Conservation (phyloP, 2,329 filamentous ascomycete genomes). For the Penicillium sp. region DNA sequence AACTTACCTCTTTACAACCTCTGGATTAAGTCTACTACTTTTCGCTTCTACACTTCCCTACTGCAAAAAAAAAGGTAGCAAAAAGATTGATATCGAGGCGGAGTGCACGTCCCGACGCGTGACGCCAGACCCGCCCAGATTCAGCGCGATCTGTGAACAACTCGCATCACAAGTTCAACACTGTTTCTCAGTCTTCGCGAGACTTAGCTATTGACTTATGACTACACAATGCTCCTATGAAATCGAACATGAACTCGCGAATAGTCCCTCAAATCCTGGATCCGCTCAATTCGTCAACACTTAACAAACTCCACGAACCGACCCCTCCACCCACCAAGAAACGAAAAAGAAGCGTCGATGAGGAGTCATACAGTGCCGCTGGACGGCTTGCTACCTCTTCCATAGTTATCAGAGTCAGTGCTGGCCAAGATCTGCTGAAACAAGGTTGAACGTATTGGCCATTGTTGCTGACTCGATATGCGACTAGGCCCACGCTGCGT, state of each 20-base stretch:
- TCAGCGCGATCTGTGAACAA: conserved; percentile 13
- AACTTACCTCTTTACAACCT: too few relatives aligned
- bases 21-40: background rate
- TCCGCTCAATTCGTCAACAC: conserved; percentile 33
- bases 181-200: conserved; percentile 7
- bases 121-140: conserved; percentile 23
- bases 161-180: conserved; percentile 11
- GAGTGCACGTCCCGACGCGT: conserved; percentile 28
- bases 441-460: background rate
- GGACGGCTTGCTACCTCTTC: conserved; percentile 23
- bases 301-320: conserved; percentile 34
- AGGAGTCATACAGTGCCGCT: conserved; percentile 19
- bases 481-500: conserved; percentile 38
- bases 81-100: background rate
- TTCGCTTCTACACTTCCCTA: background rate
- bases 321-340: conserved; percentile 33
- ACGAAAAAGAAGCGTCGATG: conserved; percentile 29
- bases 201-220: background rate
- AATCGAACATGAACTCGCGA: conserved; percentile 42
- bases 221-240: conserved; percentile 25
- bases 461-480: background rate
- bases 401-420: conserved; percentile 37
- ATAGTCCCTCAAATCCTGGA: conserved; percentile 33
- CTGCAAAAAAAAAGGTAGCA: background rate
- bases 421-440: background rate